Evolutionary conservation across 257 asterid genomes (phyloP).

Genomic region (Solanum pinnatisectum): DNA sequence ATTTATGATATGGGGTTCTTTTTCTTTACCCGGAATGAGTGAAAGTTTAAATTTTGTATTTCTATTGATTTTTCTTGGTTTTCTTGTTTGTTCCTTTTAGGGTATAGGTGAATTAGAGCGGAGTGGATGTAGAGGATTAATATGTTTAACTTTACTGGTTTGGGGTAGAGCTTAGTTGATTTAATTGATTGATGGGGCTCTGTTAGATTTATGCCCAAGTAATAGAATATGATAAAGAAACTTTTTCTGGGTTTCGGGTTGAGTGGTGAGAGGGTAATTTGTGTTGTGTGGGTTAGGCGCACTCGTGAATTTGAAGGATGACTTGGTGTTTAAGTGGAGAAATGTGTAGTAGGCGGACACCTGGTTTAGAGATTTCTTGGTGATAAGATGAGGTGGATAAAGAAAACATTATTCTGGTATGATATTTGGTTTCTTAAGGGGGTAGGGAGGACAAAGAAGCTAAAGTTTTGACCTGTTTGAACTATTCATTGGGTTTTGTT

Average conservation of each 20-base stretch:
- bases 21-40: background rate
- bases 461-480: background rate
- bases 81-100: background rate
- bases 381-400: background rate
- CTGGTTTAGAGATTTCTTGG: background rate
- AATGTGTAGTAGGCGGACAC: background rate
- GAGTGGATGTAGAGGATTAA: background rate
- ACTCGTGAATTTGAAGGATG: background rate
- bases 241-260: background rate
- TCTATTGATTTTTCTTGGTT: background rate
- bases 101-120: background rate
- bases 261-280: background rate
- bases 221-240: background rate
- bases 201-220: background rate
- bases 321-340: background rate
- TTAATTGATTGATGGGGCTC: background rate
- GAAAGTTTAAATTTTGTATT: background rate
- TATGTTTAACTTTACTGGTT: background rate
- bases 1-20: no score
- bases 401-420: background rate
- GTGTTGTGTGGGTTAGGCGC: background rate
- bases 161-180: background rate
- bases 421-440: background rate
- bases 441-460: background rate
- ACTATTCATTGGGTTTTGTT: background rate